Conservation (phyloP, 257 asterid species). For the Linaria vulgaris region DNA sequence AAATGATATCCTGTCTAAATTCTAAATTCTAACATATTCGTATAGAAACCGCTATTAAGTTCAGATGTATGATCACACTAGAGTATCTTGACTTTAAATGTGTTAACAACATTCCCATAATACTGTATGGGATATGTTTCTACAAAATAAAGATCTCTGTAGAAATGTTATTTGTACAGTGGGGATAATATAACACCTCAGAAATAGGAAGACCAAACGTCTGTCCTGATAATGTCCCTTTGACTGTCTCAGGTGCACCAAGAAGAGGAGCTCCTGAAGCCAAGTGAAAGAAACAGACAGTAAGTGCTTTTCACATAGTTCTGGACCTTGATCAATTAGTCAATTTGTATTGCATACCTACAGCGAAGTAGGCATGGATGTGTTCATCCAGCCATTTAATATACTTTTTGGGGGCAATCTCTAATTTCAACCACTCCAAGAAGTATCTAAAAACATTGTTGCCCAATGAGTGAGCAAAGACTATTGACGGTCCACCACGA, state of each 20-base stretch:
- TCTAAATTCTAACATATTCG: constrained; percentile 20
- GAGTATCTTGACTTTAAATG: constrained; percentile 13
- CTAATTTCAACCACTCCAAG: constrained; percentile 96
- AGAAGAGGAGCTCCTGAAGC: constrained; percentile 91
- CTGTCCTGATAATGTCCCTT: constrained; percentile 76
- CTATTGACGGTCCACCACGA: constrained; percentile 95
- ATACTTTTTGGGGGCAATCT: constrained; percentile 89
- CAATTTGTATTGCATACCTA: constrained; percentile 66
- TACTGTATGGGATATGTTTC: constrained; percentile 8
- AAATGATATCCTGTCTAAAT: constrained; percentile 20
- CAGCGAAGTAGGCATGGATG: constrained; percentile 98
- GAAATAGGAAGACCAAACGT: constrained; percentile 94
- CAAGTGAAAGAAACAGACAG: constrained; percentile 27
- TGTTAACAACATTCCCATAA: constrained; percentile 5
- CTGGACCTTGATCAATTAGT: constrained; percentile 16
- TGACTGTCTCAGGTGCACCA: constrained; percentile 80
- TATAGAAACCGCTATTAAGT: constrained; percentile 11
- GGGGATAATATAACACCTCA: constrained; percentile 61
- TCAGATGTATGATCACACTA: constrained; percentile 15
- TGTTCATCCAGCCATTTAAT: constrained; percentile 86
- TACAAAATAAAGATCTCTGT: constrained; percentile 22
- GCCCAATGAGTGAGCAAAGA: constrained; percentile 95
- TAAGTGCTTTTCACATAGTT: constrained; percentile 24
- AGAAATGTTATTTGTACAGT: constrained; percentile 10
- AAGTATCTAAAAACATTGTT: constrained; percentile 98